Evolutionary conservation across 2,329 filamentous ascomycete species (phyloP).

Genomic region (Emergomyces orientalis): DNA sequence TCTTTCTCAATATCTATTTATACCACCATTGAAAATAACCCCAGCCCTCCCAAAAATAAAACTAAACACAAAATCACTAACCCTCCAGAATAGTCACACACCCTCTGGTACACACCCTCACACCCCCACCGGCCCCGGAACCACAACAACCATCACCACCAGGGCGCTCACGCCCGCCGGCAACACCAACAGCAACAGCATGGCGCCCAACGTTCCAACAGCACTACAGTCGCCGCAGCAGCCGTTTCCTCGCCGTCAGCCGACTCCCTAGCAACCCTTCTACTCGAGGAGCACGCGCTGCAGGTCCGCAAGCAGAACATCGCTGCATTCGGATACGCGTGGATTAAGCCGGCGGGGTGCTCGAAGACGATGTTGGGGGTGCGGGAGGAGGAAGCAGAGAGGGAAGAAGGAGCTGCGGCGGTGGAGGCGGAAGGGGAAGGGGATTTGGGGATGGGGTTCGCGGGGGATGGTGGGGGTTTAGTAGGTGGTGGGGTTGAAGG

Average conservation of each 20-base stretch:
- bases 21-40: not conserved
- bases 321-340: constrained; percentile 74
- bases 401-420: constrained; percentile 71
- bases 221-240: constrained; percentile 22
- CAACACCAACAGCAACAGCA: constrained; percentile 20
- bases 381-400: constrained; percentile 80
- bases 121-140: constrained; percentile 38
- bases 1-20: constrained; percentile 10
- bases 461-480: constrained; percentile 47
- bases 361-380: constrained; percentile 82
- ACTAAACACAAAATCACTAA: constrained; percentile 16
- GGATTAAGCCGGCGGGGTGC: constrained; percentile 84
- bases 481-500: constrained; percentile 60
- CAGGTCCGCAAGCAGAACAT: constrained; percentile 71
- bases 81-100: constrained; percentile 49
- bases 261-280: constrained; percentile 59
- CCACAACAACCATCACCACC: constrained; percentile 19
- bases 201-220: constrained; percentile 18
- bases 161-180: constrained; percentile 19
- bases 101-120: constrained; percentile 63
- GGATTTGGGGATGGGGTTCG: constrained; percentile 33
- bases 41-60: not conserved
- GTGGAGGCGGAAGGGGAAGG: constrained; percentile 47
- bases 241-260: constrained; percentile 43
- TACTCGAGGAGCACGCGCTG: constrained; percentile 67